Base-by-base conservation (phyloP, 129 eudicot species). In the Lactuca sativa region DNA sequence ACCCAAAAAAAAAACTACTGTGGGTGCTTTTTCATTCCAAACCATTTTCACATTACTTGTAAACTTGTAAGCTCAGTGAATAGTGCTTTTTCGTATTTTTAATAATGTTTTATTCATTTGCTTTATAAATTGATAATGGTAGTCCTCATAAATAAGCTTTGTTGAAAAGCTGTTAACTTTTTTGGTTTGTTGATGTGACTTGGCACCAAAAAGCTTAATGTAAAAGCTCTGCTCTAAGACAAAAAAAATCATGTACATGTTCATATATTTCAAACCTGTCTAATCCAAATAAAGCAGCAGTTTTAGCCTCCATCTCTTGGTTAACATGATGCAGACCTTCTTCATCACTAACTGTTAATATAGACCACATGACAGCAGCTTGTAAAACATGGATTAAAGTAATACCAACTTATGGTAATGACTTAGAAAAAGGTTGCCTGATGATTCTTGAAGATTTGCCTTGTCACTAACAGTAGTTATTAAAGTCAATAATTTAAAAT, bases 251-350 rank as follows among this genome's bases (percentile, higher is more conserved):
- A 40, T 6, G 44, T 40, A 30, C 18, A 57, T 12, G 53, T 58
- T 56, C 25, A 70, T 41, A 41, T 4, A 40, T 2, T 51, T 17
- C 36, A 77, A 69, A 89, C 98, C 96, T 89, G 90, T 93, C 90
- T 59, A 82, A 44, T 76, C 86, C 84, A 73, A 86, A 76, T 37
- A 81, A 78, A 53, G 96, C 91, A 75, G 86, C 86, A 64, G 70
- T 62, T 86, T 93, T 93, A 11, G 96, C 97, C 76, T 93, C 98
- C 85, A 93, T 86, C 75, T 82, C 96, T 75, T 76, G 92, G 84
- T 87, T 86, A 68, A 86, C 97, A 78, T 93, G 97, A 32, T 76
- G 95, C 73, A 93, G 74, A 64, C 98, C 98, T 62, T 93, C 96
- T 73, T 87, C 98, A 61, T 93, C 98, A 9, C 75, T 77, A 87